A percentile compares a stretch with the other conserved stretches of the same genome.
These are phyloP conservation scores for Candida montana DNA, from an alignment of 805 yeast species.

Conservation along the genomic window DNA sequence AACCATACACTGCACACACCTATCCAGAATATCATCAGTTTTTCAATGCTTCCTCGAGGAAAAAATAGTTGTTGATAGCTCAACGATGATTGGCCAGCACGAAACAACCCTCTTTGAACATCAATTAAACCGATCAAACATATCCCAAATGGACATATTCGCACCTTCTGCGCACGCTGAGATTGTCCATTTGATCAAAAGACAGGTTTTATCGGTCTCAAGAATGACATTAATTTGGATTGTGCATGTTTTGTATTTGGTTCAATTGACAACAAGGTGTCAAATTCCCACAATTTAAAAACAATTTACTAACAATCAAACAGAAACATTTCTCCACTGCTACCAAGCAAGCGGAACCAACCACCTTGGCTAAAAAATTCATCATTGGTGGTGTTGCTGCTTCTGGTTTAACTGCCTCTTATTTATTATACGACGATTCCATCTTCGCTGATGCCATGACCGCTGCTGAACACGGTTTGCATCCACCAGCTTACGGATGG, in stretches of 20 bases:
- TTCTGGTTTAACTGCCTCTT: constrained; percentile 77
- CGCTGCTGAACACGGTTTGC: constrained; percentile 98
- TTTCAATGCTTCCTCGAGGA: background rate
- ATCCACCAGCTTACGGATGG: constrained; percentile 91
- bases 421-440: constrained; percentile 75
- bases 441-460: constrained; percentile 94
- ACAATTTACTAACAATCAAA: constrained; percentile 11
- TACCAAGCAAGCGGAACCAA: constrained; percentile 32
- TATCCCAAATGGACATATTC: background rate
- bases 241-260: no score
- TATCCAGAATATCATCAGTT: no score
- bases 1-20: background rate
- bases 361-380: constrained; percentile 38
- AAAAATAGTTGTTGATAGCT: constrained; percentile 8
- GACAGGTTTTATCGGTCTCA: background rate
- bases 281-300: background rate
- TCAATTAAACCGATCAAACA: background rate
- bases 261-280: no score
- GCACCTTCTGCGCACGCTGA: background rate
- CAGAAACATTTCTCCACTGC: constrained; percentile 30
- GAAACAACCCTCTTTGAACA: background rate
- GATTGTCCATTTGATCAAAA: background rate
- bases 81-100: constrained; percentile 8
- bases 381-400: constrained; percentile 62
- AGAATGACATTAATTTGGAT: no score